A percentile compares a stretch with the other conserved stretches of the same genome.
phyloP scores from a whole-genome alignment of 176 grass and related monocot genomes.

The Musa troglodytarum region DNA sequence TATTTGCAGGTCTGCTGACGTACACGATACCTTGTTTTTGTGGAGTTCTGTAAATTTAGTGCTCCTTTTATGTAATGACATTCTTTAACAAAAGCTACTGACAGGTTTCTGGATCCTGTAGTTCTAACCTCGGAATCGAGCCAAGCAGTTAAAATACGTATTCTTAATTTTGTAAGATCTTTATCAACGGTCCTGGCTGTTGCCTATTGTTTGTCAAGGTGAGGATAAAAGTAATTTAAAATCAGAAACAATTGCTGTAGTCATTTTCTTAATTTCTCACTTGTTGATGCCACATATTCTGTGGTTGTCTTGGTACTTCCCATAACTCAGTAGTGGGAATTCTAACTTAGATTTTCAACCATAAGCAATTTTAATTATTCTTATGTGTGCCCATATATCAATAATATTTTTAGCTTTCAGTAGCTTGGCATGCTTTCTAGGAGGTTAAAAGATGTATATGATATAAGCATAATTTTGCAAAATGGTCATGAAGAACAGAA shows the following conservation, averaged over 20 bases:
- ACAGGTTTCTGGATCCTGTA: slow-evolving; percentile 76
- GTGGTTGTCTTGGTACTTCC: background rate
- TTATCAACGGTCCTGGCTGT: slow-evolving; percentile 74
- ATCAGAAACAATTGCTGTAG: background rate
- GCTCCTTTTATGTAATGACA: background rate
- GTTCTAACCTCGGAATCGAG: slow-evolving; percentile 57
- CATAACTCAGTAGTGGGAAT: background rate
- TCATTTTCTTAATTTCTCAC: background rate
- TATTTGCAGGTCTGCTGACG: slow-evolving; percentile 55
- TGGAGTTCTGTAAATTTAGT: background rate
- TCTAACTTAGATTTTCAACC: background rate
- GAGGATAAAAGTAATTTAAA: background rate
- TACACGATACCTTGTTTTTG: background rate
- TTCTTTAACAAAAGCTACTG: background rate
- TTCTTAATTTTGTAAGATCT: slow-evolving; percentile 74
- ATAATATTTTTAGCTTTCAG: background rate
- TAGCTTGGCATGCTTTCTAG: background rate
- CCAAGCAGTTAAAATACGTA: slow-evolving; percentile 61
- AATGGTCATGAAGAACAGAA: background rate
- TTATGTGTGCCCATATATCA: background rate
- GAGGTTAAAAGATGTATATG: background rate
- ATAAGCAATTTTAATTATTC: background rate
- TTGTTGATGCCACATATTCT: background rate
- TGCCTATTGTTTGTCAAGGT: slow-evolving; percentile 90
- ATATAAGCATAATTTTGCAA: background rate